These are phyloP conservation scores for Hypoxylon sp. DNA, from an alignment of 2,329 filamentous ascomycete genomes.

Conservation along the genomic window DNA sequence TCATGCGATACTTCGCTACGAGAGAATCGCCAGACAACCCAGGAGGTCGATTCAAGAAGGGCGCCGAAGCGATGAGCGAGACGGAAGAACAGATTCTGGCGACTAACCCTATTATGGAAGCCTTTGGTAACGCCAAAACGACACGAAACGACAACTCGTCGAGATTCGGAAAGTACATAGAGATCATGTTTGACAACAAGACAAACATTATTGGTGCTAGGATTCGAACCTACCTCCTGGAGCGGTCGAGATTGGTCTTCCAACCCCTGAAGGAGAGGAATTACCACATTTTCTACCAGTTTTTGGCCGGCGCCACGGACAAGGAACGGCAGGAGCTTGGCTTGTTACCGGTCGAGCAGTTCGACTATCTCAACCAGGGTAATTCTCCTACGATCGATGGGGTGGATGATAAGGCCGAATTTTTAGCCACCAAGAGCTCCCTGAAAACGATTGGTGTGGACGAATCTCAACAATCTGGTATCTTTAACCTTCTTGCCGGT, in stretches of 20 bases:
- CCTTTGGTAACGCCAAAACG: conserved; percentile 99
- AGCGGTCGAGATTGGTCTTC: conserved; percentile 95
- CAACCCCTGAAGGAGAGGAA: conserved; percentile 98
- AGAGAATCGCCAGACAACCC: conserved; percentile 93
- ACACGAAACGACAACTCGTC: conserved; percentile 99
- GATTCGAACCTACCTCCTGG: conserved; percentile 95
- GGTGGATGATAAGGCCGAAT: conserved; percentile 95
- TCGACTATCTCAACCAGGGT: conserved; percentile 96
- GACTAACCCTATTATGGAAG: conserved; percentile 99
- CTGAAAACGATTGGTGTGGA: conserved; percentile 89
- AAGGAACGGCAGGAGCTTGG: conserved; percentile 84
- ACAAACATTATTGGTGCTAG: conserved; percentile 98
- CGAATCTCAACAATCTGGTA: conserved; percentile 80
- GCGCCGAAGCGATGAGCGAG: conserved; percentile 89
- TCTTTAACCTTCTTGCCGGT: conserved; percentile 92
- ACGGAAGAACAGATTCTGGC: conserved; percentile 98
- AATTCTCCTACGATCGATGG: conserved; percentile 92
- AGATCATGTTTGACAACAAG: conserved; percentile 97
- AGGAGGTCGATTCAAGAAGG: conserved; percentile 80
- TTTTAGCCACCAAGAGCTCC: conserved; percentile 88
- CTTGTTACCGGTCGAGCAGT: conserved; percentile 87
- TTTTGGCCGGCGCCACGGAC: conserved; percentile 92
- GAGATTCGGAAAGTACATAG: conserved; percentile 98
- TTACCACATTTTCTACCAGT: conserved; percentile 99
- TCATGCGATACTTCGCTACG: conserved; percentile 99